Percentiles rank a stretch among this genome's conserved stretches.
Evolutionary conservation across 345 rosid species (phyloP).

Genomic region (Dimocarpus longan): DNA sequence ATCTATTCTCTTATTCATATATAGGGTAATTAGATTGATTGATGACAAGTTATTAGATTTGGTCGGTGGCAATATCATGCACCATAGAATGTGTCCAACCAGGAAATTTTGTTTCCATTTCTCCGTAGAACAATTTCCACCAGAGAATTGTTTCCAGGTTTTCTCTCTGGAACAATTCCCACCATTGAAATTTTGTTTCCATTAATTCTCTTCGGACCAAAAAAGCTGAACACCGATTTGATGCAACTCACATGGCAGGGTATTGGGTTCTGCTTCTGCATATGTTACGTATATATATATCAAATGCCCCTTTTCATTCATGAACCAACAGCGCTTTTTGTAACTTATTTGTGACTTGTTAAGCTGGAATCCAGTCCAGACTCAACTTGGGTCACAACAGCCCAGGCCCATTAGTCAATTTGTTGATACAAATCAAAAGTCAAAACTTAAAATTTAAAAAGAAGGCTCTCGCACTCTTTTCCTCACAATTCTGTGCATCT

Average conservation of each 20-base stretch:
- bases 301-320: no score
- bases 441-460: no score
- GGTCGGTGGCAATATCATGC: background rate
- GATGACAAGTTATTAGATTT: background rate
- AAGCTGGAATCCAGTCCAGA: background rate
- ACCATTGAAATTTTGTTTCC: background rate
- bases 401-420: background rate
- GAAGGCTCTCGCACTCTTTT: background rate
- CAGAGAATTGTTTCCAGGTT: background rate
- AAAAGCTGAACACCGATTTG: no score
- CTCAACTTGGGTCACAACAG: background rate
- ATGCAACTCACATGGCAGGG: background rate
- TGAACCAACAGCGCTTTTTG: no score
- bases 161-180: background rate
- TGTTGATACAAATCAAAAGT: background rate
- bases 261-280: no score
- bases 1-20: background rate
- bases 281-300: no score
- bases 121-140: background rate
- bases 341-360: no score
- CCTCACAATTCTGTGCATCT: background rate
- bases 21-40: background rate
- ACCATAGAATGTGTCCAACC: background rate
- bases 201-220: no score
- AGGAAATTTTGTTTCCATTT: background rate